Evolutionary conservation across 1,284 basidiomycete species (phyloP).

Genomic region (Trichosporon ovoides): DNA sequence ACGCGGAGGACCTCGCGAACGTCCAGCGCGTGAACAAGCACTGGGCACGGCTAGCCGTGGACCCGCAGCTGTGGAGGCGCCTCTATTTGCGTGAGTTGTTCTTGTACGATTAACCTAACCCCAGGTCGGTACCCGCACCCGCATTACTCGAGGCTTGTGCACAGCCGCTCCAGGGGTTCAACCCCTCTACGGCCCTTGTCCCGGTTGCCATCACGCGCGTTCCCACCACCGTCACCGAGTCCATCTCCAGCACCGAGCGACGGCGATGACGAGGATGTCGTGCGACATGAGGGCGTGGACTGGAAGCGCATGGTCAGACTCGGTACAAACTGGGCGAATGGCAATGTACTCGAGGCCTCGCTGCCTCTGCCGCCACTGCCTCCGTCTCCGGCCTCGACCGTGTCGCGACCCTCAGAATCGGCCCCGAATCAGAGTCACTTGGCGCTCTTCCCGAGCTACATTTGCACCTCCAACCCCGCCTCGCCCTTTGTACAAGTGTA

Average conservation of each 20-base stretch:
- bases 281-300: slow-evolving; percentile 44
- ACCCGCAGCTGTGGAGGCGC: slow-evolving; percentile 46
- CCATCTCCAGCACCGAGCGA: slow-evolving; percentile 24
- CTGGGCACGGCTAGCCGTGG: slow-evolving; percentile 41
- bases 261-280: slow-evolving; percentile 4
- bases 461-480: slow-evolving; percentile 39
- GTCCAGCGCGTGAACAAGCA: slow-evolving; percentile 40
- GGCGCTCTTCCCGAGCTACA: slow-evolving; percentile 45
- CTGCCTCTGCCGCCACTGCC: slow-evolving; percentile 33
- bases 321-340: slow-evolving; percentile 48
- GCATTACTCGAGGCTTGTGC: slow-evolving; percentile 38
- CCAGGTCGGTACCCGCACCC: slow-evolving; percentile 43
- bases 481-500: slow-evolving; percentile 46
- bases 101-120: not conserved
- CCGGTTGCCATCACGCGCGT: slow-evolving; percentile 40
- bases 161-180: slow-evolving; percentile 15
- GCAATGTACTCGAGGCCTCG: slow-evolving; percentile 37
- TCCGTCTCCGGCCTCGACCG: slow-evolving; percentile 18
- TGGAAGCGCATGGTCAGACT: slow-evolving; percentile 47
- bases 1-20: slow-evolving; percentile 33
- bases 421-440: slow-evolving; percentile 29
- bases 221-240: slow-evolving; percentile 42
- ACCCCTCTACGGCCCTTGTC: slow-evolving; percentile 34
- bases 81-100: slow-evolving; percentile 36
- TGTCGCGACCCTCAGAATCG: not conserved